Base-by-base conservation (phyloP, 2,329 filamentous ascomycete species). In the Aspergillus hiratsukae region DNA sequence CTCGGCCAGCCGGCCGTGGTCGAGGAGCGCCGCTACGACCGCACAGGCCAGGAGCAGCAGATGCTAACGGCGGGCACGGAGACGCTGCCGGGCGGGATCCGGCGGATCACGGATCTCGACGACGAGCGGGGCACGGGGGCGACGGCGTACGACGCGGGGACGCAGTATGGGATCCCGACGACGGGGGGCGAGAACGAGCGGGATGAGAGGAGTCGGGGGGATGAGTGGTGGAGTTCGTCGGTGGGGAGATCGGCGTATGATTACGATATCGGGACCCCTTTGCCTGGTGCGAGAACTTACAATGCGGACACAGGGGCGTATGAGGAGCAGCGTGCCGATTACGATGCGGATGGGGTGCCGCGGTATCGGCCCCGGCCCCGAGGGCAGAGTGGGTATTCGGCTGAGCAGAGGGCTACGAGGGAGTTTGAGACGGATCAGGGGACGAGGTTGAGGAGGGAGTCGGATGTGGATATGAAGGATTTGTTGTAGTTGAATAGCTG, bases 11-110 rank as follows among this genome's bases (percentile, higher is more conserved):
- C 70, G 5, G 61, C 66, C 9, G 54, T 71, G 6, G 53, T 72
- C 17, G 71, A 74, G 54, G 71, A 74, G 52, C 64, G 66, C 1
- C 67, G 64, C 7, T 74, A 68, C 57, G 71, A 74, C 56, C 60
- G 58, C 5, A 64, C 65, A 3, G 71, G 71, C 9, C 67, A 71
- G 54, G 68, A 72, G 49, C 58, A 67, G 31, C 53, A 63, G 11
- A 35, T 58, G 5, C 53, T 58, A 4, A 60, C 53, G 10, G 61
- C 48, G 1, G 58, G 56, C 4, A 59, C 45, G 19, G 61, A 58
- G 17, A 58, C 49, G 17, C 63, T 53, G 6, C 65, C 57, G 7
- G 67, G 64, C 1, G 69, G 66, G 1, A 51, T 67, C 21, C 54
- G 61, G 4, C 63, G 67, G 2, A 72, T 73, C 27, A 66, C 63